Evolutionary conservation across 2,329 filamentous ascomycete species (phyloP).

Genomic region (Ophiosphaerella narmari): DNA sequence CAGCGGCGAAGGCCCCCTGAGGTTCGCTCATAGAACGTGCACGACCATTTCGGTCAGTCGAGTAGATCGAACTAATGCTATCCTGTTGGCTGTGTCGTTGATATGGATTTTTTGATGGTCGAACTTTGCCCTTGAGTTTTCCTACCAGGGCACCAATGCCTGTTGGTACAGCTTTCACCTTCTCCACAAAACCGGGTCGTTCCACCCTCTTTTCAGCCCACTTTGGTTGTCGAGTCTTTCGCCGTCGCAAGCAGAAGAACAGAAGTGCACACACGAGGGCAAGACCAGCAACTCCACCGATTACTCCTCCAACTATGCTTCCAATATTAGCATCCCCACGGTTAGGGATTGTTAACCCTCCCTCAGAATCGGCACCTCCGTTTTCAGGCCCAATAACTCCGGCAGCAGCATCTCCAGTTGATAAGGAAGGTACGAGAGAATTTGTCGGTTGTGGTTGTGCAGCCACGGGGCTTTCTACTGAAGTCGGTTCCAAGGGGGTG

Average conservation of each 20-base stretch:
- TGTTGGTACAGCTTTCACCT: conserved; percentile 26
- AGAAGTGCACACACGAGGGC: conserved; percentile 37
- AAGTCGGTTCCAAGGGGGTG: conserved; percentile 11
- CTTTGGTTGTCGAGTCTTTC: conserved; percentile 27
- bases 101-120: conserved; percentile 34
- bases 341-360: conserved; percentile 23
- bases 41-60: conserved; percentile 28
- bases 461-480: conserved; percentile 14
- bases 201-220: conserved; percentile 23
- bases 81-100: conserved; percentile 33
- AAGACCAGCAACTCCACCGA: conserved; percentile 40
- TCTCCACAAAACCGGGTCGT: conserved; percentile 18
- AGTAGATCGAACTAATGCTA: conserved; percentile 42
- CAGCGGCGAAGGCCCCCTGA: conserved; percentile 26
- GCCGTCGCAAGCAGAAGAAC: conserved; percentile 40
- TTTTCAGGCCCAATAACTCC: conserved; percentile 37
- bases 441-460: conserved; percentile 20
- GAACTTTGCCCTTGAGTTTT: conserved; percentile 35
- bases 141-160: conserved; percentile 27
- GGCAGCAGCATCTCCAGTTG: conserved; percentile 28
- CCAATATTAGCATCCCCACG: conserved; percentile 29
- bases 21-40: conserved; percentile 37
- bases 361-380: conserved; percentile 20
- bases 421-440: conserved; percentile 15
- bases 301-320: conserved; percentile 41